A percentile compares a stretch with the other conserved stretches of the same genome.
Evolutionary conservation across 1,284 basidiomycete genomes (phyloP).

Genomic region (Apiotrichum gracile): DNA sequence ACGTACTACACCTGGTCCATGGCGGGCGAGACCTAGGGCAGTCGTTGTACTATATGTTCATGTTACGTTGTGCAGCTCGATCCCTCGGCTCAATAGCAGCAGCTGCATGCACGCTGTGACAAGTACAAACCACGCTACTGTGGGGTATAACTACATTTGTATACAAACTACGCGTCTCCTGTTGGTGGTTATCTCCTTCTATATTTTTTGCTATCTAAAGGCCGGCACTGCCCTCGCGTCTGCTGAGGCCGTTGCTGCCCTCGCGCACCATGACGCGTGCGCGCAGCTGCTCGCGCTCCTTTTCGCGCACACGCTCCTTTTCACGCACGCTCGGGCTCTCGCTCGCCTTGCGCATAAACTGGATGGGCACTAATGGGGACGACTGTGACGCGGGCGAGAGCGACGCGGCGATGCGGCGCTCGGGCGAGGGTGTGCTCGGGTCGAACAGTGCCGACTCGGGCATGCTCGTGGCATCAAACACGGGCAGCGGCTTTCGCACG

Average conservation of each 20-base stretch:
- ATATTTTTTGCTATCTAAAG: background rate
- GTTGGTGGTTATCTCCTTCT: background rate
- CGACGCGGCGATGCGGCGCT: background rate
- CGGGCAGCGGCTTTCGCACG: background rate
- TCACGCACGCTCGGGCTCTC: constrained; percentile 36
- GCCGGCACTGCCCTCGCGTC: background rate
- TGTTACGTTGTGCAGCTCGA: background rate
- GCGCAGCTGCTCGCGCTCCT: constrained; percentile 27
- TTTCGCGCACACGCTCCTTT: constrained; percentile 36
- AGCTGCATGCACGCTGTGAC: background rate
- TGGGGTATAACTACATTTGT: background rate
- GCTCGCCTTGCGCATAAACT: constrained; percentile 39
- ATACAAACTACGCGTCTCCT: background rate
- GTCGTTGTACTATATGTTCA: background rate
- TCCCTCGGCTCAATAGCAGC: too few species aligned
- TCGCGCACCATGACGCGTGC: background rate
- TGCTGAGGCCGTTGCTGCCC: too few species aligned
- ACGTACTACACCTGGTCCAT: constrained; percentile 47
- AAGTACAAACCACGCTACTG: background rate
- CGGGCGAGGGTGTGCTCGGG: background rate
- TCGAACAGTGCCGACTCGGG: background rate
- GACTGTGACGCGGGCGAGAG: background rate
- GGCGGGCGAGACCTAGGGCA: constrained; percentile 34
- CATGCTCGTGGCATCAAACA: background rate
- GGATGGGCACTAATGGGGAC: constrained; percentile 29